A percentile compares a stretch with the other conserved stretches of the same genome.
These are phyloP conservation scores for Hanseniaspora osmophila DNA, from an alignment of 805 yeast species.

Conservation along the genomic window DNA sequence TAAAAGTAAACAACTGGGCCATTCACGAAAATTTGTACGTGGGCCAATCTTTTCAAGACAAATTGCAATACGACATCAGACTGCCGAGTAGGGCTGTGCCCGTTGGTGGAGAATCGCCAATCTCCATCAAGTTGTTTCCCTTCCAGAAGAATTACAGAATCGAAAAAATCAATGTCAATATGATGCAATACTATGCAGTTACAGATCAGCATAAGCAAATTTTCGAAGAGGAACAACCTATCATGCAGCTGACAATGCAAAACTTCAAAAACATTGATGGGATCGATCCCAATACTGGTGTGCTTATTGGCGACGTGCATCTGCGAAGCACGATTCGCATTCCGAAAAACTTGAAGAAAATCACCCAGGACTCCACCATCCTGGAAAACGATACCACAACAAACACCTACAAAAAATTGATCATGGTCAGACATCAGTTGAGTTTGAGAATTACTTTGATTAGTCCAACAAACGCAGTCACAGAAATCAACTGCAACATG, in stretches of 20 bases:
- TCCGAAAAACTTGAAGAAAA: slow-evolving; percentile 55
- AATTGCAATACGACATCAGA: slow-evolving; percentile 74
- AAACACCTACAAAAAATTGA: slow-evolving; percentile 22
- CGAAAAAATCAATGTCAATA: slow-evolving; percentile 49
- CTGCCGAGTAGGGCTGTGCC: slow-evolving; percentile 81
- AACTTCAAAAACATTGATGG: slow-evolving; percentile 31
- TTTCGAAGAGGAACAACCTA: slow-evolving; percentile 45
- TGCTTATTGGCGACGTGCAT: slow-evolving; percentile 44
- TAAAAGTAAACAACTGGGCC: slow-evolving; percentile 59
- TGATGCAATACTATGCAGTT: slow-evolving; percentile 50
- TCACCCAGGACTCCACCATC: slow-evolving; percentile 76
- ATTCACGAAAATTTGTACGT: slow-evolving; percentile 67
- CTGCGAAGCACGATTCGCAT: slow-evolving; percentile 42
- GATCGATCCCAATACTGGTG: slow-evolving; percentile 21
- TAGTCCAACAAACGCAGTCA: slow-evolving; percentile 66
- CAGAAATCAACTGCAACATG: slow-evolving; percentile 76
- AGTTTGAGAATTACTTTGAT: slow-evolving; percentile 55
- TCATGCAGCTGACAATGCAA: slow-evolving; percentile 36
- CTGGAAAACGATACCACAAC: slow-evolving; percentile 29
- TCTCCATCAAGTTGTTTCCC: slow-evolving; percentile 62
- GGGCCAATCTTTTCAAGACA: slow-evolving; percentile 81
- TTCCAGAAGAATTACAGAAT: slow-evolving; percentile 61
- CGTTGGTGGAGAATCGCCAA: slow-evolving; percentile 61
- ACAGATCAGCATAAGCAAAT: slow-evolving; percentile 43
- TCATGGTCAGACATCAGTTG: slow-evolving; percentile 73